Evolutionary conservation across 148 eudicot genomes (phyloP).

Genomic region (Polygonum aviculare): DNA sequence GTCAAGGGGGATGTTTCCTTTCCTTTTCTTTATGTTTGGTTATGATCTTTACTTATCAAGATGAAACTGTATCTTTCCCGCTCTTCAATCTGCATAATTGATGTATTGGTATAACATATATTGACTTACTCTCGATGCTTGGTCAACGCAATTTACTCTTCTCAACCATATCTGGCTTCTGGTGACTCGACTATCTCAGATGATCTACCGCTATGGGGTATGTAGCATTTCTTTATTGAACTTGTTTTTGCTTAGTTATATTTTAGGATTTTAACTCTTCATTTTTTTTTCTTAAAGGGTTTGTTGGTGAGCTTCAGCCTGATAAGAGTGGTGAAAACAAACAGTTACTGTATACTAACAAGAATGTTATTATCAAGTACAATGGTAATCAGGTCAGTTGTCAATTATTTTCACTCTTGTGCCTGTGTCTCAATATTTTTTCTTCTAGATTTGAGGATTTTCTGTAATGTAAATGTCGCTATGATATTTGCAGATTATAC

Average conservation of each 20-base stretch:
- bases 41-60: neutral
- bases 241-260: conserved; percentile 8
- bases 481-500: conserved; percentile 60
- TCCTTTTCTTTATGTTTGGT: neutral
- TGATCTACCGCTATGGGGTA: conserved; percentile 90
- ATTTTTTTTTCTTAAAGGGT: conserved; percentile 34
- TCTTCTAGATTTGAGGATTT: neutral
- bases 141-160: conserved; percentile 15
- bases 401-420: neutral
- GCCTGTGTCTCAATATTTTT: neutral
- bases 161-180: conserved; percentile 18
- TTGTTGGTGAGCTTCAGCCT: conserved; percentile 75
- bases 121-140: neutral
- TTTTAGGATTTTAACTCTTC: neutral
- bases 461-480: neutral
- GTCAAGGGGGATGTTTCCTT: conserved; percentile 12
- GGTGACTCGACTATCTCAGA: conserved; percentile 32
- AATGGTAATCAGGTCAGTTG: conserved; percentile 65
- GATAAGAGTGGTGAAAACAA: conserved; percentile 65
- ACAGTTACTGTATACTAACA: conserved; percentile 72
- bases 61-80: neutral
- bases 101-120: neutral
- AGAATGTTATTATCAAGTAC: conserved; percentile 52
- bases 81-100: neutral
- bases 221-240: conserved; percentile 10